Evolutionary conservation across 2,329 filamentous ascomycete species (phyloP), one percentile per base, ranked within the genome.

Genomic region (Fusarium tjaetaba): DNA sequence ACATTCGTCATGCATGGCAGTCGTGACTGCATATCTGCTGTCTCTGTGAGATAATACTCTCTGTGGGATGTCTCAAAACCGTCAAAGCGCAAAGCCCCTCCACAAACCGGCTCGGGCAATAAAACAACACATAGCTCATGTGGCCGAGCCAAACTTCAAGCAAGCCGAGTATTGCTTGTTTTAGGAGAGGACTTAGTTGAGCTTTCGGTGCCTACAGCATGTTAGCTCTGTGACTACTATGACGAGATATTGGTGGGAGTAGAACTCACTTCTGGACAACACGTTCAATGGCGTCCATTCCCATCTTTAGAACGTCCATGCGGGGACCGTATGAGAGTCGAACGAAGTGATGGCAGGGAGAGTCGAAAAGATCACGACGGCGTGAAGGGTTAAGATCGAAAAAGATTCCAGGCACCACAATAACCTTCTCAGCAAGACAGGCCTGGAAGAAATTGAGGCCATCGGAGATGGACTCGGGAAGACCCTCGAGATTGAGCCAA

Each of bases 391-490:
- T 98, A 73, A 98, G 84, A 79, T 98, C 96, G 82, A 98, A 98
- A 88, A 98, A 98, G 82, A 98, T 98, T 68, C 96, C 96, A 0
- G 96, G 96, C 9, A 98, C 96, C 24, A 98, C 95, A 79, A 98
- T 98, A 75, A 97, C 94, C 88, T 97, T 97, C 86, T 98, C 95
- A 79, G 93, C 91, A 49, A 98, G 86, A 80, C 96, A 96, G 36
- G 95, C 95, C 81, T 96, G 91, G 90, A 98, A 98, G 88, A 98
- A 98, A 86, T 97, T 97, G 79, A 98, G 86, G 14, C 96, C 96
- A 81, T 98, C 96, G 68, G 93, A 92, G 81, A 98, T 97, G 70
- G 91, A 89, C n/a, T 88, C 88, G 1, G 96, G 94, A 6, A 96
- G 86, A 53, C 88, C 87, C 82, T 87, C 91, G 76, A 89, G 91